Conservation (phyloP, 768 basidiomycete genomes). For the Macrolepiota dolichaula region DNA sequence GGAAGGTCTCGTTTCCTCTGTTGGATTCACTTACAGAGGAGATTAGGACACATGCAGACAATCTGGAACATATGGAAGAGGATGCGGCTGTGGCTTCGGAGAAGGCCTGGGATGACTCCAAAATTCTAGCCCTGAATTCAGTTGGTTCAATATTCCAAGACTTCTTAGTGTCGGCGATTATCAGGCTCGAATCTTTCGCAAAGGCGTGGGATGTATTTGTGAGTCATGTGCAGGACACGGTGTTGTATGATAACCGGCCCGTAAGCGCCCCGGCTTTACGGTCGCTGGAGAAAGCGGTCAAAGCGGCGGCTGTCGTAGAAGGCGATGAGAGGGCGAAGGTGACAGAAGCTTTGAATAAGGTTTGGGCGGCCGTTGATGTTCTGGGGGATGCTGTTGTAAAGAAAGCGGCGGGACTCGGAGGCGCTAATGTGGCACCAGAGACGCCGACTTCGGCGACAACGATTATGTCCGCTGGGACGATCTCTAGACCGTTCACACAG, state of each 20-base stretch:
- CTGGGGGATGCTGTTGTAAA: constrained; percentile 46
- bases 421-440: constrained; percentile 21
- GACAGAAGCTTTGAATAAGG: constrained; percentile 48
- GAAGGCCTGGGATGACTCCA: constrained; percentile 86
- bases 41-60: constrained; percentile 39
- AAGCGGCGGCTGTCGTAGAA: constrained; percentile 44
- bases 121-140: constrained; percentile 80
- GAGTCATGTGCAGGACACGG: constrained; percentile 63
- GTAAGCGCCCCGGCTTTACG: constrained; percentile 84
- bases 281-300: constrained; percentile 77
- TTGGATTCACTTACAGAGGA: constrained; percentile 64
- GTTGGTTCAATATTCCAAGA: constrained; percentile 81
- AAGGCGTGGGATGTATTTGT: constrained; percentile 78
- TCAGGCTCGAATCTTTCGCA: constrained; percentile 65
- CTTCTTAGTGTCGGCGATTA: constrained; percentile 72
- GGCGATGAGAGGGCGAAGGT: constrained; percentile 42
- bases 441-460: constrained; percentile 1
- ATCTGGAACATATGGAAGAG: constrained; percentile 10
- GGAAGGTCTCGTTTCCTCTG: constrained; percentile 87
- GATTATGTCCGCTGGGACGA: constrained; percentile 10
- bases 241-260: constrained; percentile 61
- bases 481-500: constrained; percentile 61
- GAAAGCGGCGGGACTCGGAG: constrained; percentile 19
- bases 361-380: constrained; percentile 68
- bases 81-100: constrained; percentile 13